Percentiles rank a stretch among this genome's conserved stretches.
Evolutionary conservation across 2,329 filamentous ascomycete genomes (phyloP).

Genomic region (Aspergillus proliferans): DNA sequence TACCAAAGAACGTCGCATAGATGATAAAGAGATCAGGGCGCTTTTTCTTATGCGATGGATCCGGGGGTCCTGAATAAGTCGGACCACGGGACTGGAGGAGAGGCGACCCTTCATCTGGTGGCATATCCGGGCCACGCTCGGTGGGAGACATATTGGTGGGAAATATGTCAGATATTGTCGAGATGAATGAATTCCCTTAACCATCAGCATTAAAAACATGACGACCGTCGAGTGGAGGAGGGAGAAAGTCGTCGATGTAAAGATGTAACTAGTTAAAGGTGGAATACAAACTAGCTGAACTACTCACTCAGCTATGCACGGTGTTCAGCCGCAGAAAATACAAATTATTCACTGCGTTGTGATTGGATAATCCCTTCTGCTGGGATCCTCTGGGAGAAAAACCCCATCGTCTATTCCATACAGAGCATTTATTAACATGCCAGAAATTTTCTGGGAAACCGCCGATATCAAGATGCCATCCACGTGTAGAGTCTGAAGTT

Average conservation of each 20-base stretch:
- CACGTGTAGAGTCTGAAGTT: no score
- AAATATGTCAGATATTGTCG: background rate
- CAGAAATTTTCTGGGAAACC: no score
- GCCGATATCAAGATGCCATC: no score
- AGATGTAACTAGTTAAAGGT: no score
- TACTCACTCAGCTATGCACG: background rate
- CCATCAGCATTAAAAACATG: no score
- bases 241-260: no score
- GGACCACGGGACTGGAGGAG: background rate
- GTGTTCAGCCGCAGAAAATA: background rate
- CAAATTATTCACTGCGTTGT: background rate
- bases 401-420: background rate
- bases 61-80: no score
- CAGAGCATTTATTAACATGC: no score
- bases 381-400: background rate
- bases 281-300: no score
- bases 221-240: no score
- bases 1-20: constrained; percentile 1
- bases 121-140: background rate
- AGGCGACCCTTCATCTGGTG: background rate
- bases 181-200: background rate
- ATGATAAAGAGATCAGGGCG: background rate
- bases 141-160: background rate
- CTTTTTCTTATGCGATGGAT: background rate
- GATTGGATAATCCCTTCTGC: background rate